Base-by-base conservation (phyloP, 495 filamentous ascomycete genomes). In the Xylaria cubensis region DNA sequence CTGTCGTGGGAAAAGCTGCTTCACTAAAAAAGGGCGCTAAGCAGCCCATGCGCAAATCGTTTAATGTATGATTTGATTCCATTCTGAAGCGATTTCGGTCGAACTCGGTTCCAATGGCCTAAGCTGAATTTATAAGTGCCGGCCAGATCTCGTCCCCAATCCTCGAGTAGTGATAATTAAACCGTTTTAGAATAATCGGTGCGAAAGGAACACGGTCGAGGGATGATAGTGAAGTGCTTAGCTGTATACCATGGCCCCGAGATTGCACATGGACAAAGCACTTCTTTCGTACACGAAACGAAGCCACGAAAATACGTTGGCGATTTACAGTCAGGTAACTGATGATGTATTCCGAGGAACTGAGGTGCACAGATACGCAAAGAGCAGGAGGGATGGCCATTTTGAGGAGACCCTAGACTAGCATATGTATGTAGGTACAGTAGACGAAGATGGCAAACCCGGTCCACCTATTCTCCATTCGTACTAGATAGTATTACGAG, bases 21-120 rank as follows among this genome's bases (percentile, higher is more conserved):
- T 79, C 81, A 32, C 67, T 67, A n/a, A 84, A 67, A 55, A 85
- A 85, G 4, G 83, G 83, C 59, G 70, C 12, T 1, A 77, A 74
- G 48, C 83, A 85, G 26, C 61, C 64, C 51, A 70, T 72, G 13
- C 73, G 75, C 26, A 73, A 15, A 44, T 65, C 67, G 10, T 34
- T 58, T 67, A 73, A 53, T 67, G 80, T 68, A 34, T n/a, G 24
- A 69, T 74, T 82, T 59, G 76, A 58, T 17, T 50, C 64, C 81
- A 82, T 82, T 21, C 71, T 73, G 8, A 21, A 10, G 41, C 12
- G 70, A 64, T n/a, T 26, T 58, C 62, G 34, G 63, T 72, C 55
- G 66, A 42, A 1, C 42, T 41, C 26, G 29, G 29, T 41, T 46
- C 19, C 19, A 55, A 64, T 53, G 34, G 19, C 53, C 62, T 61